Evolutionary conservation across 345 rosid species (phyloP).

Genomic region (Eucalyptus polyanthemos): DNA sequence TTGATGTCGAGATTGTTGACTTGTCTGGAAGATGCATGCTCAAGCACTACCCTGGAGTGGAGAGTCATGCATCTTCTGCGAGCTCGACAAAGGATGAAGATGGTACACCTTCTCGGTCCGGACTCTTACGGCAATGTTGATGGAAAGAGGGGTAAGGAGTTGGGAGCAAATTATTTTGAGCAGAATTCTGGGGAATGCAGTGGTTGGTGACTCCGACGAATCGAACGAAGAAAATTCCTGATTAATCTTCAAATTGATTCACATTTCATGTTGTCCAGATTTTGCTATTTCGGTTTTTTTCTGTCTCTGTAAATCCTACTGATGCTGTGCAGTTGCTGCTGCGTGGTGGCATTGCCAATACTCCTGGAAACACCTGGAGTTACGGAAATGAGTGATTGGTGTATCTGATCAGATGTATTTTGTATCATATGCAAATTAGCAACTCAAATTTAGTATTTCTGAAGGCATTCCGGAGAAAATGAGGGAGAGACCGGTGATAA

Average conservation of each 20-base stretch:
- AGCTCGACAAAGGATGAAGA: background rate
- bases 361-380: background rate
- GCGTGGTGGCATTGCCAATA: background rate
- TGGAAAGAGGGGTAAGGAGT: slow-evolving; percentile 16
- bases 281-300: background rate
- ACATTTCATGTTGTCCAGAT: background rate
- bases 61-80: background rate
- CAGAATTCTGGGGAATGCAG: background rate
- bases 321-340: background rate
- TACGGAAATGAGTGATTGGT: background rate
- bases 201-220: background rate
- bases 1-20: background rate
- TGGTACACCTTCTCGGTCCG: background rate
- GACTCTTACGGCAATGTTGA: background rate
- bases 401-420: background rate
- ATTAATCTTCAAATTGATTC: background rate
- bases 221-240: slow-evolving; percentile 3
- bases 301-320: background rate
- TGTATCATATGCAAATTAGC: background rate
- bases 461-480: background rate
- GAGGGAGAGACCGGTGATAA: background rate
- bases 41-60: slow-evolving; percentile 2
- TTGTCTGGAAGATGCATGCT: slow-evolving; percentile 7
- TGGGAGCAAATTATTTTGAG: slow-evolving; percentile 17
- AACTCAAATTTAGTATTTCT: background rate